Evolutionary conservation across 179 eudicot genomes (phyloP), one percentile per base, ranked within the genome.

Genomic region (Patellifolia procumbens): DNA sequence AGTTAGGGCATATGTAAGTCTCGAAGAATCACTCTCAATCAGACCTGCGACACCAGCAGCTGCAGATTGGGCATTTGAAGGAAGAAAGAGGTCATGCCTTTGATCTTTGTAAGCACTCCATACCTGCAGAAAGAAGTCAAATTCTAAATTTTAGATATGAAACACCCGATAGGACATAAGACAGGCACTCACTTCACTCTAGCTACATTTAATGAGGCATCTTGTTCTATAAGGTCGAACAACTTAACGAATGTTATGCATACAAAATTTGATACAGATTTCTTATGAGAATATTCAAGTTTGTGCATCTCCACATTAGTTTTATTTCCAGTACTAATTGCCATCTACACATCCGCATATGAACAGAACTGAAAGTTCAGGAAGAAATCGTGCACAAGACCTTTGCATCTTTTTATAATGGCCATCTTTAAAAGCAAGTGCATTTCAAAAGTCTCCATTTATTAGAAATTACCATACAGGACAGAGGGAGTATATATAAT

Each of bases 21-120:
- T 72, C 8, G 97, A 92, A 32, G 97, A 88, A 39, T 90, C 87
- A 74, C 88, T 88, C 83, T 95, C 99, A 31, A 95, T 95, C 35
- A 95, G 89, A 73, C 99, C 99, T 59, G 99, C 99, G 10, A 95
- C 92, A 56, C 99, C 99, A 68, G 97, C 99, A 71, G 97, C 91
- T n/a, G 97, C 91, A 73, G 97, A 85, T 81, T 95, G 99, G 34
- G 99, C 97, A 85, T 87, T 95, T 66, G 99, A 95, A 75, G 99
- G 99, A 68, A 95, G 99, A 84, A 95, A 95, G 32, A 95, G 89
- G 79, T 95, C 99, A 73, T 95, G 99, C 78, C 87, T 93, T 84
- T 95, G 99, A 77, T 95, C 99, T 74, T 95, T 95, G 85, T 95
- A 95, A 42, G 99, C 99, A 74, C 85, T 88, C 99, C 99, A 95